These are phyloP conservation scores for Penicillium simplicissimum DNA, from an alignment of 495 filamentous ascomycete genomes.

Conservation along the genomic window DNA sequence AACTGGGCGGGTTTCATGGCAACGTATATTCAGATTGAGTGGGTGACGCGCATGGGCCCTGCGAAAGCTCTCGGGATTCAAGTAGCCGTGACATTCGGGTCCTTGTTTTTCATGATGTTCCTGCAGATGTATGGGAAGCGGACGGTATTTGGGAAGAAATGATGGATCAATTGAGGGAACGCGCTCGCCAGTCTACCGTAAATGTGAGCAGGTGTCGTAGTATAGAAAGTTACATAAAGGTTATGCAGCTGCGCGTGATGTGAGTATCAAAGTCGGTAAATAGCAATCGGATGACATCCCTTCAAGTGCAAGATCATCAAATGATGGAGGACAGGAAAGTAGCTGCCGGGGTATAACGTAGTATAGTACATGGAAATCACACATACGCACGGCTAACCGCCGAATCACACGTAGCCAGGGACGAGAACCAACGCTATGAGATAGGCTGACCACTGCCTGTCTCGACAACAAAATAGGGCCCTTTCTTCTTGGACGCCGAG, in stretches of 20 bases:
- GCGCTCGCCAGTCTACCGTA: not conserved
- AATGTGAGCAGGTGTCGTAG: not conserved
- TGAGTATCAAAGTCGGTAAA: not conserved
- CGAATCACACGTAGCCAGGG: not conserved
- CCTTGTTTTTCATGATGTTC: conserved; percentile 13
- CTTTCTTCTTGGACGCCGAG: conserved; percentile 63
- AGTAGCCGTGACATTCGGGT: conserved; percentile 16
- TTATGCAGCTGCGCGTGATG: not conserved
- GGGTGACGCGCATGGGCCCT: conserved; percentile 20
- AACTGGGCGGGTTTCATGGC: conserved; percentile 51
- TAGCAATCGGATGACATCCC: not conserved
- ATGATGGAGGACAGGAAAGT: conserved; percentile 1
- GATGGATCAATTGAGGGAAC: not conserved
- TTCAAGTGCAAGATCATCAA: not conserved
- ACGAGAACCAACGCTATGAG: not conserved
- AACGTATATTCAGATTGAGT: conserved; percentile 51
- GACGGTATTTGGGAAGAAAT: conserved; percentile 14
- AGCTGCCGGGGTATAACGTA: conserved; percentile 8
- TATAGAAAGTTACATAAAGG: not conserved
- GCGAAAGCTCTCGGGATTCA: conserved; percentile 17
- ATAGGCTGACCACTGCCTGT: conserved; percentile 40
- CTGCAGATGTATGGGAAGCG: conserved; percentile 20
- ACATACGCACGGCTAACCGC: not conserved
- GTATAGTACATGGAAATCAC: conserved; percentile 12
- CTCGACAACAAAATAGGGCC: conserved; percentile 79